phyloP scores from a whole-genome alignment of 2,329 filamentous ascomycete species.

The Rhinocladiella similis region DNA sequence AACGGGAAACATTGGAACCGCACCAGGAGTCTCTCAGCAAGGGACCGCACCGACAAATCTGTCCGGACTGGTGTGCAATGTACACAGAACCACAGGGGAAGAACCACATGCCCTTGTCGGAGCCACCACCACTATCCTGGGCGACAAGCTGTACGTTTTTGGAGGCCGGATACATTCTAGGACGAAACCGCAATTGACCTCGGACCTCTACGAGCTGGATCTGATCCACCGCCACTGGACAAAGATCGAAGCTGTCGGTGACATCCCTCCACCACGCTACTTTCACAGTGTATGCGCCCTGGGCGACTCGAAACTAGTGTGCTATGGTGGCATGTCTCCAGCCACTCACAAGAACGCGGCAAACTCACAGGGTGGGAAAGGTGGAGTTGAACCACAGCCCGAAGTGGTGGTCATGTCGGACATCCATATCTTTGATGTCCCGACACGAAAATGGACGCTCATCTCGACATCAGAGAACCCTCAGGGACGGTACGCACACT shows the following conservation, averaged over 20 bases:
- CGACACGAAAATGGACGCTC: constrained; percentile 79
- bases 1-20: constrained; percentile 20
- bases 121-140: constrained; percentile 90
- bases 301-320: constrained; percentile 94
- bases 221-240: constrained; percentile 90
- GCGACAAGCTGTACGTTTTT: constrained; percentile 96
- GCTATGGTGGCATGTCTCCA: constrained; percentile 97
- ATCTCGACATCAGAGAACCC: constrained; percentile 75
- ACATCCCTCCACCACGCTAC: constrained; percentile 87
- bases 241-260: constrained; percentile 79
- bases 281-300: constrained; percentile 95
- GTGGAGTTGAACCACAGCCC: constrained; percentile 64
- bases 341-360: constrained; percentile 37
- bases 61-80: constrained; percentile 68
- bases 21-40: constrained; percentile 18
- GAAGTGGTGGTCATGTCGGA: constrained; percentile 98
- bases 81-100: constrained; percentile 79
- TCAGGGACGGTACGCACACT: constrained; percentile 94
- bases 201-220: constrained; percentile 91
- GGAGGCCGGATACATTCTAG: constrained; percentile 85
- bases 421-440: constrained; percentile 90
- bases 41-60: constrained; percentile 56
- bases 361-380: constrained; percentile 49
- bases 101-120: constrained; percentile 91
- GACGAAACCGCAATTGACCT: constrained; percentile 79